These are phyloP conservation scores for Colletotrichum sojae DNA, from an alignment of 2,329 filamentous ascomycete genomes.

Conservation along the genomic window DNA sequence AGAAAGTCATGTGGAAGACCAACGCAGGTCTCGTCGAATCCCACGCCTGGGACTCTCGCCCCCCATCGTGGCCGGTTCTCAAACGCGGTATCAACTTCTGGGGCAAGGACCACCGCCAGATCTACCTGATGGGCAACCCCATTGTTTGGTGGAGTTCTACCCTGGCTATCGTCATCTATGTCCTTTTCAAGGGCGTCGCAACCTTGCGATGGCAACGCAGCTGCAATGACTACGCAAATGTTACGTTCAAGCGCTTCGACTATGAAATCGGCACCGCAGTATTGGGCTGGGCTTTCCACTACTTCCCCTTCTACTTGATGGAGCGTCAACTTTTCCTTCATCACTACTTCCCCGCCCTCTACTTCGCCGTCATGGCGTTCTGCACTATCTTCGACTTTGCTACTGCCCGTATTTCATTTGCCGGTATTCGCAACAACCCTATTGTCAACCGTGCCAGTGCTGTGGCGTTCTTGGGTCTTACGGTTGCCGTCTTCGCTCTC, in stretches of 20 bases:
- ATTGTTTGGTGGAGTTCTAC: slow-evolving; percentile 95
- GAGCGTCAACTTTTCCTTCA: slow-evolving; percentile 97
- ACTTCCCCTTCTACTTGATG: slow-evolving; percentile 99
- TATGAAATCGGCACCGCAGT: slow-evolving; percentile 94
- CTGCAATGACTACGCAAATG: slow-evolving; percentile 85
- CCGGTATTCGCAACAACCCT: slow-evolving; percentile 79
- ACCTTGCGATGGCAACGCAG: slow-evolving; percentile 95
- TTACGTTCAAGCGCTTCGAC: slow-evolving; percentile 95
- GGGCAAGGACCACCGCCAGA: slow-evolving; percentile 93
- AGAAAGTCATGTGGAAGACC: slow-evolving; percentile 98
- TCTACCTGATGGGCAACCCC: slow-evolving; percentile 96
- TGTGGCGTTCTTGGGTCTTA: slow-evolving; percentile 80
- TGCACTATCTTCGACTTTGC: slow-evolving; percentile 92
- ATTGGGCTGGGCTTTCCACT: slow-evolving; percentile 96
- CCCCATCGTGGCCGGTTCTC: slow-evolving; percentile 92
- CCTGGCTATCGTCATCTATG: slow-evolving; percentile 81
- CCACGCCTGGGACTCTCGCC: slow-evolving; percentile 97
- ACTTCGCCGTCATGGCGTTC: slow-evolving; percentile 92
- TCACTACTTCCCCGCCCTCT: slow-evolving; percentile 97
- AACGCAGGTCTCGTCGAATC: slow-evolving; percentile 97
- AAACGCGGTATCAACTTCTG: slow-evolving; percentile 99
- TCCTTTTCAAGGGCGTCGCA: slow-evolving; percentile 88
- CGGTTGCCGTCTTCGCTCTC: slow-evolving; percentile 83
- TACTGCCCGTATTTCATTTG: slow-evolving; percentile 78
- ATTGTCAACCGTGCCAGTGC: slow-evolving; percentile 82